phyloP scores from a whole-genome alignment of 805 yeast species.

The Pichia ethanolica region DNA sequence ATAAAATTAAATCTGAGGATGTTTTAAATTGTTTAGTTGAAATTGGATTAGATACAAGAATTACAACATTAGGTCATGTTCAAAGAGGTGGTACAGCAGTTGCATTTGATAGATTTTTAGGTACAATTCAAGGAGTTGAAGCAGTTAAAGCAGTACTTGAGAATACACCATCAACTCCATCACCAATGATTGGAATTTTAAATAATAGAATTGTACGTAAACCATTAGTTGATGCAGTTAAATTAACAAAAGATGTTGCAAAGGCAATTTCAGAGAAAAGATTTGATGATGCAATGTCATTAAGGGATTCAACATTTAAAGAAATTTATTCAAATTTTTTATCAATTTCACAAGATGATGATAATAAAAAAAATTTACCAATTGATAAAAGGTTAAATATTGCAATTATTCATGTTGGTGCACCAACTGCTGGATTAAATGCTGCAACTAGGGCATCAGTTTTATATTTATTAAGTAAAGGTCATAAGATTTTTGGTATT shows the following conservation, averaged over 20 bases:
- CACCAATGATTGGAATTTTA: constrained; percentile 86
- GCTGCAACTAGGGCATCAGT: constrained; percentile 90
- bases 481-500: constrained; percentile 86
- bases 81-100: constrained; percentile 99
- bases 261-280: constrained; percentile 71
- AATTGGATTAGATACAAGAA: constrained; percentile 86
- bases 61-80: constrained; percentile 94
- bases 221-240: constrained; percentile 86
- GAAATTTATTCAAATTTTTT: constrained; percentile 72
- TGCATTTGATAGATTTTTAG: constrained; percentile 84
- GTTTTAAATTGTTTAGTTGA: constrained; percentile 79
- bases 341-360: constrained; percentile 66
- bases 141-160: constrained; percentile 91
- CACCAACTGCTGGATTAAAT: constrained; percentile 96
- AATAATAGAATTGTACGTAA: constrained; percentile 83
- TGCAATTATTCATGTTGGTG: constrained; percentile 90
- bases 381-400: constrained; percentile 54
- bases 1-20: constrained; percentile 71
- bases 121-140: constrained; percentile 95
- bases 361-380: constrained; percentile 54
- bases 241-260: constrained; percentile 83
- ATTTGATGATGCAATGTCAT: constrained; percentile 77
- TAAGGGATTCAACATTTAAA: constrained; percentile 82
- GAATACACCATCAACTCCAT: constrained; percentile 82
- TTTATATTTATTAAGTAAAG: constrained; percentile 77